Conservation (phyloP, 108 stramenopile species). For the Nannochloropsis salina region DNA sequence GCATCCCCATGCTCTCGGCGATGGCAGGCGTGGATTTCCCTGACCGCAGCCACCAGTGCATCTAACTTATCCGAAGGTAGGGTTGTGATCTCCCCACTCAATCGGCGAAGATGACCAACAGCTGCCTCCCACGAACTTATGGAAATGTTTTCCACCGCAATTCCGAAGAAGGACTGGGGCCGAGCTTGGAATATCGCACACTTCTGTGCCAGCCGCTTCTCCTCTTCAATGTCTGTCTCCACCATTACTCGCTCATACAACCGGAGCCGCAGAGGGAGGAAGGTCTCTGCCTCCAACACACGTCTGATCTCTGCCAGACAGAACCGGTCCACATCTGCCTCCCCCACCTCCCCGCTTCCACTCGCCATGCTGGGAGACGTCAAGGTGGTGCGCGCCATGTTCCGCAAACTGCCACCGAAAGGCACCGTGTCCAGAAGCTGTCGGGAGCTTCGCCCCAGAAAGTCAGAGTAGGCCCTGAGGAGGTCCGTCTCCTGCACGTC, state of each 20-base stretch:
- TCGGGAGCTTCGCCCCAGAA: background rate
- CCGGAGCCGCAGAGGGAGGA: background rate
- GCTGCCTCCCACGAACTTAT: background rate
- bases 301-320: background rate
- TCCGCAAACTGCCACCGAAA: background rate
- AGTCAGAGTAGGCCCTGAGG: background rate
- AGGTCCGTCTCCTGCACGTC: background rate
- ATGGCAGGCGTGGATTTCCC: background rate
- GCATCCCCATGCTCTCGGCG: background rate
- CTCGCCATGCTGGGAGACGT: background rate
- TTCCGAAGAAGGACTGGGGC: background rate
- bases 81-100: background rate
- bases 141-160: background rate
- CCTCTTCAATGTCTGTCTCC: background rate
- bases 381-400: background rate
- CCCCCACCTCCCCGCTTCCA: background rate
- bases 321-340: background rate
- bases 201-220: conserved; percentile 9
- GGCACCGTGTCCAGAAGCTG: background rate
- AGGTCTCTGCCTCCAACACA: background rate
- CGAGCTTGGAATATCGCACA: background rate
- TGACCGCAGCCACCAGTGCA: background rate
- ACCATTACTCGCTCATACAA: conserved; percentile 4
- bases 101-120: background rate
- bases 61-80: background rate